phyloP scores from a whole-genome alignment of 345 rosid genomes.

The Microcos paniculata region DNA sequence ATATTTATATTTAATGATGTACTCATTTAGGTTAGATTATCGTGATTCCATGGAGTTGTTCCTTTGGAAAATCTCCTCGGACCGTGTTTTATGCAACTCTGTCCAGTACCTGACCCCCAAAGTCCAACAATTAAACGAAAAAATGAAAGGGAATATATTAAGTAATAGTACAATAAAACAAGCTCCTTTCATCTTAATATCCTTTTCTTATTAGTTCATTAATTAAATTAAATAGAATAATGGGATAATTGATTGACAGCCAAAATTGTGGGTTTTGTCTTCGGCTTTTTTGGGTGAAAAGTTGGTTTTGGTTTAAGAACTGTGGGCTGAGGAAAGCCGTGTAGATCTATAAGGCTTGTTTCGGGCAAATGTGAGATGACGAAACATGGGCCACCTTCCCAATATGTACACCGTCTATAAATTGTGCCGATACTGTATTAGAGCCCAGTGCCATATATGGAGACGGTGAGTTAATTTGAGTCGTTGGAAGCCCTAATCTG shows the following conservation, averaged over 20 bases:
- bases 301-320: background rate
- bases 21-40: background rate
- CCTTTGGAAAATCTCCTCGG: slow-evolving; percentile 1
- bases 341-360: background rate
- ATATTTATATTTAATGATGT: background rate
- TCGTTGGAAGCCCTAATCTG: background rate
- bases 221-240: too few relatives aligned
- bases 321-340: background rate
- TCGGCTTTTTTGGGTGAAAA: too few relatives aligned
- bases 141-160: too few relatives aligned
- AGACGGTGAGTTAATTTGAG: background rate
- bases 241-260: too few relatives aligned
- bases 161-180: background rate
- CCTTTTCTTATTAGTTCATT: too few relatives aligned
- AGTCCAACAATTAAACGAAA: background rate
- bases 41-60: background rate
- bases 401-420: too few relatives aligned
- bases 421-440: background rate
- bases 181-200: background rate
- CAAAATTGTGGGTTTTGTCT: too few relatives aligned
- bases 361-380: too few relatives aligned
- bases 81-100: slow-evolving; percentile 17
- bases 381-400: background rate
- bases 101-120: background rate
- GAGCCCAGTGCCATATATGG: too few relatives aligned